Conservation (phyloP, 1,284 basidiomycete genomes). For the Singerocomus rubriflavus region DNA sequence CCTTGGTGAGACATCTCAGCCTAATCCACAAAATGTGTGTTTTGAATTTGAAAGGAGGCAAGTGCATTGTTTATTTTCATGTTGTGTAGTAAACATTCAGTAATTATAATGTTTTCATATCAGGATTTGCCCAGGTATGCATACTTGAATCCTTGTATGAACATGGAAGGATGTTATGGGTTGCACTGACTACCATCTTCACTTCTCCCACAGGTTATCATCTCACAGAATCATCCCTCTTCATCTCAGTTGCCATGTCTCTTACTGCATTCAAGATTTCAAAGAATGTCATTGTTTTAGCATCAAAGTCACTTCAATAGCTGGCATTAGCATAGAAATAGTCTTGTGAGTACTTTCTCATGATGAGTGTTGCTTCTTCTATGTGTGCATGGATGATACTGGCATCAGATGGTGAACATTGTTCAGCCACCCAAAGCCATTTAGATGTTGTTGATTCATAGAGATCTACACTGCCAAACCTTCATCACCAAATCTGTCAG, state of each 20-base stretch:
- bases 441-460: no score
- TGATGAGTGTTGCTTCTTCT: rapidly evolving
- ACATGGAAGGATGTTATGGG: no score
- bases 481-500: no score
- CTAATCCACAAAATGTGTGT: background rate
- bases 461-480: no score
- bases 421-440: conserved; percentile 17
- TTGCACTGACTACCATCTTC: background rate
- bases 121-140: conserved; percentile 24
- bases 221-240: conserved; percentile 17
- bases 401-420: no score
- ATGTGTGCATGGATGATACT: background rate
- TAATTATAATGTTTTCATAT: no score
- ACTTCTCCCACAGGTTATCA: conserved; percentile 4
- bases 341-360: conserved; percentile 11
- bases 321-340: conserved; percentile 2
- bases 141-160: no score
- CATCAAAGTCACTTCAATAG: conserved; percentile 10
- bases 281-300: conserved; percentile 21
- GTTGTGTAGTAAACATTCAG: no score
- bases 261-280: conserved; percentile 17
- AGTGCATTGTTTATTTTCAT: background rate
- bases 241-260: conserved; percentile 19
- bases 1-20: conserved; percentile 17
- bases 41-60: conserved; percentile 26